Conservation (phyloP, 495 filamentous ascomycete genomes). For the Xylaria longipes region DNA sequence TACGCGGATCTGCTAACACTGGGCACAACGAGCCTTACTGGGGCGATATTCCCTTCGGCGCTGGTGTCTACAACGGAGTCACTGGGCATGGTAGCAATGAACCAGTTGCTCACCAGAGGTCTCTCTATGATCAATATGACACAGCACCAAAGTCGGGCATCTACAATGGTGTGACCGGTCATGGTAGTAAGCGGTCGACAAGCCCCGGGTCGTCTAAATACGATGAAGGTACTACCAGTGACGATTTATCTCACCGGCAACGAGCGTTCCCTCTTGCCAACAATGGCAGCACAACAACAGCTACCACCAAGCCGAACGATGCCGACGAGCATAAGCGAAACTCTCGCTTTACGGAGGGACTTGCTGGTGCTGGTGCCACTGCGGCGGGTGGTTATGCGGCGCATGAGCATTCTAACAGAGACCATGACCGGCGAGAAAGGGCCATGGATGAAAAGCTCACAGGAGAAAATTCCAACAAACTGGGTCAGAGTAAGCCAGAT, state of each 20-base stretch:
- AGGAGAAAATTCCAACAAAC: neutral
- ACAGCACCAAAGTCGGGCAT: slow-evolving; percentile 24
- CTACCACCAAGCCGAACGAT: neutral
- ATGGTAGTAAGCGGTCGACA: slow-evolving; percentile 44
- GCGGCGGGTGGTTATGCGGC: slow-evolving; percentile 30
- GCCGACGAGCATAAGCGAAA: neutral
- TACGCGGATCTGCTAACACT: slow-evolving; percentile 25
- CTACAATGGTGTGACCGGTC: slow-evolving; percentile 50
- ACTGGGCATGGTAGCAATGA: slow-evolving; percentile 50
- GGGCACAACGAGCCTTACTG: slow-evolving; percentile 44
- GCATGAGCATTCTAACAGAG: slow-evolving; percentile 20
- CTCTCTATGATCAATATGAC: neutral
- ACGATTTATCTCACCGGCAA: slow-evolving; percentile 31
- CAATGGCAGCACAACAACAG: neutral
- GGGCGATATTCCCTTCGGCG: slow-evolving; percentile 46
- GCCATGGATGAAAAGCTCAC: neutral
- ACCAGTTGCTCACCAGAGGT: slow-evolving; percentile 17
- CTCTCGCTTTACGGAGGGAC: slow-evolving; percentile 21
- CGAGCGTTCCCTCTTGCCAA: slow-evolving; percentile 33
- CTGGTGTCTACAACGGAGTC: slow-evolving; percentile 49
- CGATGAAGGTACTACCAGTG: slow-evolving; percentile 21
- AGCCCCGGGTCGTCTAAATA: neutral
- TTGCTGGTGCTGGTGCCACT: slow-evolving; percentile 30
- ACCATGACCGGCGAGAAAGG: neutral
- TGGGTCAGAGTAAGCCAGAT: neutral